Conservation (phyloP, 2,329 filamentous ascomycete species). For the Dactylellina haptotyla region DNA sequence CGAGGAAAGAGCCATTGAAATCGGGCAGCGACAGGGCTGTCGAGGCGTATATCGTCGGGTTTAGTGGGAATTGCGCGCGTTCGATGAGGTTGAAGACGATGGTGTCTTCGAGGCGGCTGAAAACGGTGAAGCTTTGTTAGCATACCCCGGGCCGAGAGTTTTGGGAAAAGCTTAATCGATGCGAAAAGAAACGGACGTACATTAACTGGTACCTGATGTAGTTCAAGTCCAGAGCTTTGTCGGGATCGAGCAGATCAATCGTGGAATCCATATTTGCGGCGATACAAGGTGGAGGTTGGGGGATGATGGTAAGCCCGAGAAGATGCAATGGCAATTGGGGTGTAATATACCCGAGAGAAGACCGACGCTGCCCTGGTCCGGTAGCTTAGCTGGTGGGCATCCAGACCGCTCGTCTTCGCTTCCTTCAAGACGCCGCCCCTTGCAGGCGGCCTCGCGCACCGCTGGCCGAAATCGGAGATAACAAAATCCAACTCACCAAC, state of each 20-base stretch:
- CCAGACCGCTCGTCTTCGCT: not conserved
- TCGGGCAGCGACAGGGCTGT: slow-evolving; percentile 82
- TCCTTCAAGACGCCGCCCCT: slow-evolving; percentile 3
- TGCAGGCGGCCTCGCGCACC: slow-evolving; percentile 2
- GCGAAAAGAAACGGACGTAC: slow-evolving; percentile 65
- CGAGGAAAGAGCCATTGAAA: slow-evolving; percentile 77
- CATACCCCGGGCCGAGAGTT: not conserved
- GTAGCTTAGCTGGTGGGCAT: too few relatives aligned
- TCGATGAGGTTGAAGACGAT: slow-evolving; percentile 98
- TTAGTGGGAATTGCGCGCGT: slow-evolving; percentile 95
- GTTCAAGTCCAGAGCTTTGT: slow-evolving; percentile 84
- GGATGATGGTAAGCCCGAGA: not conserved
- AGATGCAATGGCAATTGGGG: not conserved
- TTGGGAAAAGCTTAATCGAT: too few relatives aligned
- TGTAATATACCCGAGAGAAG: not conserved
- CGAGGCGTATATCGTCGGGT: slow-evolving; percentile 83
- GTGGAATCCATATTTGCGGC: slow-evolving; percentile 79
- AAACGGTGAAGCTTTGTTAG: slow-evolving; percentile 27
- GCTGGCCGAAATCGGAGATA: slow-evolving; percentile 52
- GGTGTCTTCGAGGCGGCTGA: slow-evolving; percentile 92
- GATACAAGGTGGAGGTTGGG: not conserved
- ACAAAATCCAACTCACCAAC: slow-evolving; percentile 22
- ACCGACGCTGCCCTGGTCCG: too few relatives aligned
- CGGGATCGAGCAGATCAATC: slow-evolving; percentile 85
- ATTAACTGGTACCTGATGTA: slow-evolving; percentile 95